Percentiles rank a stretch among this genome's conserved stretches.
Evolutionary conservation across 1,284 basidiomycete species (phyloP).

Genomic region (Pascua guehoae): DNA sequence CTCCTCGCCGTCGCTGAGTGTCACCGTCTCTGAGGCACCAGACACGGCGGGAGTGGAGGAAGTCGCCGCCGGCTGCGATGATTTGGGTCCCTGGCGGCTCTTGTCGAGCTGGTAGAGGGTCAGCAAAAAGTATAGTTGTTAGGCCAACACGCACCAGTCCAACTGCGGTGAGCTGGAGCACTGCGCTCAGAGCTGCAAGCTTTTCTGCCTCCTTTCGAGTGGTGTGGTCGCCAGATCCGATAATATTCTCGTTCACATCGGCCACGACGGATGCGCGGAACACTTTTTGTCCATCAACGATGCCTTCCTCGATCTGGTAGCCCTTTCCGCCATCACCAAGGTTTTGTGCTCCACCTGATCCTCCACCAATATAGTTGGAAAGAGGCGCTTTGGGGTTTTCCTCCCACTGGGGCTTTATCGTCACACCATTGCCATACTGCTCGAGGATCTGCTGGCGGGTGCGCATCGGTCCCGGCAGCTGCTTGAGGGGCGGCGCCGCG

Average conservation of each 20-base stretch:
- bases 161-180: constrained; percentile 59
- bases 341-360: constrained; percentile 29
- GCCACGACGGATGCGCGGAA: constrained; percentile 36
- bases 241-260: constrained; percentile 30
- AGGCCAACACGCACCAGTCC: constrained; percentile 46
- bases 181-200: constrained; percentile 67
- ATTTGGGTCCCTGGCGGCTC: constrained; percentile 11
- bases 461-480: constrained; percentile 27
- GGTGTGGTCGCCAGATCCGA: constrained; percentile 61
- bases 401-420: constrained; percentile 41
- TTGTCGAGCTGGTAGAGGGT: constrained; percentile 19
- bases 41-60: constrained; percentile 14
- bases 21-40: constrained; percentile 14
- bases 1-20: constrained; percentile 63
- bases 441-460: constrained; percentile 28
- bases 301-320: constrained; percentile 31
- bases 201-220: constrained; percentile 68
- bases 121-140: constrained; percentile 2
- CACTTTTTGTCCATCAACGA: constrained; percentile 30
- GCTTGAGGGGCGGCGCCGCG: constrained; percentile 1
- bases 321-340: constrained; percentile 22
- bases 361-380: constrained; percentile 41
- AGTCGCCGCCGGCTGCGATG: constrained; percentile 5
- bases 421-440: constrained; percentile 18
- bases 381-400: constrained; percentile 47